Conservation (phyloP, 2,329 filamentous ascomycete species). For the Colletotrichum zoysiae region DNA sequence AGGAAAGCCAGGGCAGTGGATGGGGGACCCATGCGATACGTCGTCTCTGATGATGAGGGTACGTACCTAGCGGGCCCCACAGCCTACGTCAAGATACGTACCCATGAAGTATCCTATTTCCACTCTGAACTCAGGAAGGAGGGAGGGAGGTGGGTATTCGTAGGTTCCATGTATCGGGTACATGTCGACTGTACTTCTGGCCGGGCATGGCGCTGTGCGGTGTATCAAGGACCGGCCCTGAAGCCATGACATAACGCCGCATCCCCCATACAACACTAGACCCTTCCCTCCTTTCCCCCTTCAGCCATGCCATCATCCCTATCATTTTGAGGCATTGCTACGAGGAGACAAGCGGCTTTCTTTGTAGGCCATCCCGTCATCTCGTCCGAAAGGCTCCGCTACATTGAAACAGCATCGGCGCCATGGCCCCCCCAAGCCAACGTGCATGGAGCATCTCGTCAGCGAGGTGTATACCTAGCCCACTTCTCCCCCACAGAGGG, state of each 20-base stretch:
- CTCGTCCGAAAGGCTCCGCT: constrained; percentile 32
- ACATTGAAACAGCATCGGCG: constrained; percentile 38
- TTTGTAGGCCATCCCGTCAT: constrained; percentile 32
- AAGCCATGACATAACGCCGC: constrained; percentile 40
- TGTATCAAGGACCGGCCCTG: constrained; percentile 29
- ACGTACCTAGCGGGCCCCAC: neutral
- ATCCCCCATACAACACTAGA: constrained; percentile 4
- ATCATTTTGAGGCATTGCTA: constrained; percentile 21
- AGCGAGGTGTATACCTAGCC: constrained; percentile 28
- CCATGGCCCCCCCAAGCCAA: constrained; percentile 26
- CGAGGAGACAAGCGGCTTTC: constrained; percentile 24
- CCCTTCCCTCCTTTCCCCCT: constrained; percentile 1
- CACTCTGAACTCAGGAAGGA: neutral
- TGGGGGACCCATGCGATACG: constrained; percentile 36
- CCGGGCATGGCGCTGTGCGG: neutral
- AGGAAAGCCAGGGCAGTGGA: constrained; percentile 38
- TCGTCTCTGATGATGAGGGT: constrained; percentile 12
- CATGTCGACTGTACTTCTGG: constrained; percentile 1
- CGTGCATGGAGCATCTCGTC: constrained; percentile 28
- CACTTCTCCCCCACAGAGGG: constrained; percentile 6
- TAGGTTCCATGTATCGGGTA: neutral
- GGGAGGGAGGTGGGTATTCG: too few species aligned
- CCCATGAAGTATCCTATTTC: neutral
- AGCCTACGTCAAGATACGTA: constrained; percentile 19
- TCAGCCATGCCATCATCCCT: constrained; percentile 40